A percentile compares a stretch with the other conserved stretches of the same genome.
Evolutionary conservation across 169 alveolate genomes (phyloP).

Genomic region (Eimeria sp.): DNA sequence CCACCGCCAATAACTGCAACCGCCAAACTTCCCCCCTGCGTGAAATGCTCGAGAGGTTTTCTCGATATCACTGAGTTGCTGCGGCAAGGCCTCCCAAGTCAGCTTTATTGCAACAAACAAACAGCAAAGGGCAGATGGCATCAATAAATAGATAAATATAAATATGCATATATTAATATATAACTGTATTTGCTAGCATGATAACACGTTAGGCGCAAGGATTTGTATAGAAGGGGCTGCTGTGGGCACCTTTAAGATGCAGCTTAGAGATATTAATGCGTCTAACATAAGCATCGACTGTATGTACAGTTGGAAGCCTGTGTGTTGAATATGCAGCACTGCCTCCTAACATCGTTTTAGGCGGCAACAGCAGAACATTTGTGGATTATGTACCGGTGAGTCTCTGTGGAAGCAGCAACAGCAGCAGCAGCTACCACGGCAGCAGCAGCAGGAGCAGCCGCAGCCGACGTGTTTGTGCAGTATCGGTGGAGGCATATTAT

Average conservation of each 20-base stretch:
- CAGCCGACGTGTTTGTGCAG: not conserved
- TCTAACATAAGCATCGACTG: not conserved
- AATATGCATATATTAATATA: no score
- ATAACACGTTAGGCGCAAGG: no score
- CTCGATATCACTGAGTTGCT: constrained; percentile 4
- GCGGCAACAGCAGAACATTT: not conserved
- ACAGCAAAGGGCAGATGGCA: no score
- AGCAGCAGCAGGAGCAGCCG: not conserved
- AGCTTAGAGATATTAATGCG: no score
- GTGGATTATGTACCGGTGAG: not conserved
- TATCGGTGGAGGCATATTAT: no score
- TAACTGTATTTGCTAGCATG: no score
- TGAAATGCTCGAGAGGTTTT: not conserved
- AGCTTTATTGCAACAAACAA: not conserved
- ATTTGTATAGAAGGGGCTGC: no score
- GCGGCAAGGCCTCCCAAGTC: not conserved
- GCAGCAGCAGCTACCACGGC: not conserved
- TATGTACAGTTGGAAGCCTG: not conserved
- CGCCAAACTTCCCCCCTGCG: not conserved
- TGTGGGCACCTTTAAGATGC: no score
- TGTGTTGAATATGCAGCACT: not conserved
- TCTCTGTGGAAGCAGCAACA: not conserved
- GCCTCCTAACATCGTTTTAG: not conserved
- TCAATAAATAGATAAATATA: no score
- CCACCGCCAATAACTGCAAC: not conserved